Conservation (phyloP, 2,329 filamentous ascomycete genomes). For the Cytospora mali region DNA sequence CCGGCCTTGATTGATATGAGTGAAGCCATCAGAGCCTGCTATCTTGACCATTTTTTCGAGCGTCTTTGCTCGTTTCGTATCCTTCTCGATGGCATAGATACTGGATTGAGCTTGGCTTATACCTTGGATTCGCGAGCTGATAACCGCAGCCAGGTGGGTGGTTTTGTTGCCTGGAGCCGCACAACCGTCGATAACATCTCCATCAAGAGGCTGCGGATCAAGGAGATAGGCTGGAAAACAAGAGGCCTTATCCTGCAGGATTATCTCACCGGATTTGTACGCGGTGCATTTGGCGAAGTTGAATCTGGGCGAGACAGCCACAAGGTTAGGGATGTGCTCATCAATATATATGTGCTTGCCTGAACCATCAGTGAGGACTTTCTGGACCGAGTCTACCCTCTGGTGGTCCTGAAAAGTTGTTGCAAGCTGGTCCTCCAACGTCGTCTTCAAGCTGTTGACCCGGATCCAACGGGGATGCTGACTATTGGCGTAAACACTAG, state of each 20-base stretch:
- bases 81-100: constrained; percentile 82
- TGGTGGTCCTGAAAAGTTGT: constrained; percentile 71
- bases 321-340: constrained; percentile 76
- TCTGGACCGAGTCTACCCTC: constrained; percentile 56
- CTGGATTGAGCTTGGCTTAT: constrained; percentile 39
- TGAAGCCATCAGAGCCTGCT: constrained; percentile 69
- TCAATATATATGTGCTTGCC: constrained; percentile 70
- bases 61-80: constrained; percentile 69
- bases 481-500: constrained; percentile 52
- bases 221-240: constrained; percentile 94
- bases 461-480: constrained; percentile 88
- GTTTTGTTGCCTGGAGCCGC: constrained; percentile 98
- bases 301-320: constrained; percentile 73
- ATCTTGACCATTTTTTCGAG: constrained; percentile 82
- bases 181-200: constrained; percentile 87
- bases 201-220: constrained; percentile 65
- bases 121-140: constrained; percentile 50
- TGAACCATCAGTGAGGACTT: constrained; percentile 52
- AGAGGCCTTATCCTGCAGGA: constrained; percentile 94
- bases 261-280: constrained; percentile 77
- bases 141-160: constrained; percentile 82
- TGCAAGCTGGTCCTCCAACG: constrained; percentile 69
- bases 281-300: constrained; percentile 74
- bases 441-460: constrained; percentile 77
- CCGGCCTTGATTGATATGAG: constrained; percentile 70